Base-by-base conservation (phyloP, 1,284 basidiomycete species). In the Schizophyllum amplum region DNA sequence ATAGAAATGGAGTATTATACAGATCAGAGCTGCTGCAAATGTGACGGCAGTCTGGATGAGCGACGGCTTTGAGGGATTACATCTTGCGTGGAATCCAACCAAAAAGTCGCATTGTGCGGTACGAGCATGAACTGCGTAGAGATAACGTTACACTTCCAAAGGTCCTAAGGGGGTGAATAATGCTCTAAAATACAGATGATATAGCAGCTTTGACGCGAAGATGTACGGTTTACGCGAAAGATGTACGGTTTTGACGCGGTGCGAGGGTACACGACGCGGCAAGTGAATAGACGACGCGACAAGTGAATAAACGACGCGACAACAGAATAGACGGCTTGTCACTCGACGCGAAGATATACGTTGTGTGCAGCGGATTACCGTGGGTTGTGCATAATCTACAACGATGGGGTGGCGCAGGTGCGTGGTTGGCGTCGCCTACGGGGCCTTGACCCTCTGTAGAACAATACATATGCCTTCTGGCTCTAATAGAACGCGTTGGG, bases 381-480 rank as follows among this genome's bases (percentile, higher is more conserved):
- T 42, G 33, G 17, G 33, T 13, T 42, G 33, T 42, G 33, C 33
- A 42, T 42, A 42, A 13, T 42, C 33, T 42, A 42, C 33, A 42
- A 42, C n/a, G n/a, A n/a, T n/a, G n/a, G n/a, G n/a, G n/a, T n/a
- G n/a, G n/a, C n/a, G n/a, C n/a, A n/a, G n/a, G n/a, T n/a, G n/a
- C n/a, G n/a, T n/a, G n/a, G n/a, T n/a, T n/a, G n/a, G n/a, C n/a
- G n/a, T n/a, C 11, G 33, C 33, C 33, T 42, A 42, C 33, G 17
- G 17, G 33, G 33, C 33, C 33, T 60, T 84, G 62, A 80, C 80
- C 67, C 90, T 77, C 72, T 91, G 72, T 92, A 92, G 69, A 86
- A 94, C 71, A 95, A 73, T 58, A 94, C 90, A 67, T 95, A 94
- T 61, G 92, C 92, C 52, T 89, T 87, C 61, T 87, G 86, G 58